These are phyloP conservation scores for Ophioceras dolichostomum DNA, from an alignment of 2,329 filamentous ascomycete species.

Conservation along the genomic window DNA sequence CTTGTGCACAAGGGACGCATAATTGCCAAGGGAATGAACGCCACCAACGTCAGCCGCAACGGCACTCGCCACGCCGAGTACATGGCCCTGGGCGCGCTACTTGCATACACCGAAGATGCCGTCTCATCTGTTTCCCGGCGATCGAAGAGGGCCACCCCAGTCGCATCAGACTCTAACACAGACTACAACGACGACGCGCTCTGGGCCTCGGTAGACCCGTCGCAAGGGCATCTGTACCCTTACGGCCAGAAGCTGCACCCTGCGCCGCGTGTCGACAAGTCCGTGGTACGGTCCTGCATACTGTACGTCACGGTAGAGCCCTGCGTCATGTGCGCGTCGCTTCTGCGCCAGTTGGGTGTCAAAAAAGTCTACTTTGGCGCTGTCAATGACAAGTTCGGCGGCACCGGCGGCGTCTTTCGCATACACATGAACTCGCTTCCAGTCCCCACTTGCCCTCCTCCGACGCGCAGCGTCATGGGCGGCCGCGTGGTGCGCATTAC, in stretches of 20 bases:
- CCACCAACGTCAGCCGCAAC: conserved; percentile 82
- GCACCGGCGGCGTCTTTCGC: conserved; percentile 84
- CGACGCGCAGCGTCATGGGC: neutral
- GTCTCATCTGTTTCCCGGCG: conserved; percentile 14
- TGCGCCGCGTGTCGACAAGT: conserved; percentile 45
- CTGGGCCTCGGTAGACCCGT: conserved; percentile 40
- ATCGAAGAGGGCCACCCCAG: conserved; percentile 7
- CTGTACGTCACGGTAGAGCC: conserved; percentile 97
- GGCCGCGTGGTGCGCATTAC: conserved; percentile 5
- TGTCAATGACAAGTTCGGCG: conserved; percentile 92
- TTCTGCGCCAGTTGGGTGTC: conserved; percentile 79
- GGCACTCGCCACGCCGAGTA: conserved; percentile 95
- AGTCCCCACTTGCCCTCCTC: neutral
- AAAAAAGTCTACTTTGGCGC: conserved; percentile 90
- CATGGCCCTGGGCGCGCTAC: conserved; percentile 58
- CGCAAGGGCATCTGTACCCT: conserved; percentile 43
- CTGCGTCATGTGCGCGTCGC: conserved; percentile 96
- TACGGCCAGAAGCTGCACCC: conserved; percentile 48
- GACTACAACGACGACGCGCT: conserved; percentile 22
- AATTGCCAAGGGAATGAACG: conserved; percentile 90
- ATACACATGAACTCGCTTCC: conserved; percentile 56
- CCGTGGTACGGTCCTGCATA: conserved; percentile 56
- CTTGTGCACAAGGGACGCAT: conserved; percentile 69
- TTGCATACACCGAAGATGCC: conserved; percentile 25
- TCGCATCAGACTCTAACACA: neutral